These are phyloP conservation scores for Lentinula sp. DNA, from an alignment of 768 basidiomycete genomes.

Conservation along the genomic window DNA sequence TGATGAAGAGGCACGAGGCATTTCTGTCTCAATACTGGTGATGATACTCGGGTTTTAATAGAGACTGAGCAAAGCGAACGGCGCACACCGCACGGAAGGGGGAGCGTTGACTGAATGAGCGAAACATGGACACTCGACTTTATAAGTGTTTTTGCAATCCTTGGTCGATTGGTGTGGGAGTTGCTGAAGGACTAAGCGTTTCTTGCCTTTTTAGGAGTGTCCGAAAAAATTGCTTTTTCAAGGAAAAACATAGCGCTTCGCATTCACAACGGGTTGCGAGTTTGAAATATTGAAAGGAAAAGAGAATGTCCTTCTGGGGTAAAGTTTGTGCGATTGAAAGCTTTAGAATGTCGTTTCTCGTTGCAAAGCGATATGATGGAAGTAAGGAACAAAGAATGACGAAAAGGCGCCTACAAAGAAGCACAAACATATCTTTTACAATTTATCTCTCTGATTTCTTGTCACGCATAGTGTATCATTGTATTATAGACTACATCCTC, in stretches of 20 bases:
- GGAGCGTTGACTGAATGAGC: background rate
- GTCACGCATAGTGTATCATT: background rate
- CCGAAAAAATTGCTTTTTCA: slow-evolving; percentile 3
- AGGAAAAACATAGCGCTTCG: background rate
- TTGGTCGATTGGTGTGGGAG: slow-evolving; percentile 3
- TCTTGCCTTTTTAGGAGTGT: background rate
- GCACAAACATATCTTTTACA: background rate
- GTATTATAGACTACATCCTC: slow-evolving; percentile 59
- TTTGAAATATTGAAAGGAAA: background rate
- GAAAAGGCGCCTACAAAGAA: background rate
- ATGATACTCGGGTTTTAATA: background rate
- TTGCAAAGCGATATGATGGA: background rate
- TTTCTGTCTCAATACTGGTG: background rate
- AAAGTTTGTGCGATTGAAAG: background rate
- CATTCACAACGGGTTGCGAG: background rate
- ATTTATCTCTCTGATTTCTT: background rate
- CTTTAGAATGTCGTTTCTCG: background rate
- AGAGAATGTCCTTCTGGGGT: background rate
- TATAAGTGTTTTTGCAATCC: background rate
- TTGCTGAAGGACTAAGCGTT: background rate
- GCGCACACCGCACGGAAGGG: background rate
- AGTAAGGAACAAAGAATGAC: background rate
- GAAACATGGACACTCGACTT: background rate
- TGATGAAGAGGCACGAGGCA: background rate
- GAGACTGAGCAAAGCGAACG: background rate